Evolutionary conservation across 192 early-diverging fungal genomes (phyloP).

Genomic region (Backusella luteola): DNA sequence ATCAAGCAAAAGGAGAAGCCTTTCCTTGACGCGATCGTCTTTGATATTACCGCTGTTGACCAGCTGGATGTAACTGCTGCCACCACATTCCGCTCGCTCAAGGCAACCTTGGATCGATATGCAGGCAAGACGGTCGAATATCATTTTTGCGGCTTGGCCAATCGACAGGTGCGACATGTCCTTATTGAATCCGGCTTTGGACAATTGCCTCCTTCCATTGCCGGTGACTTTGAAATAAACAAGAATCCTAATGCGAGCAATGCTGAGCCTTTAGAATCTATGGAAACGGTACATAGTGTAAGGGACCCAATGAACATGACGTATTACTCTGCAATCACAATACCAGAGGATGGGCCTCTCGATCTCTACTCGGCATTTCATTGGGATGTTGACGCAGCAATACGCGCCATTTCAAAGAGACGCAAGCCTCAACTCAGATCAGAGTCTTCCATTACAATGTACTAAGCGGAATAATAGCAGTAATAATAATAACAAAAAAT

Average conservation of each 20-base stretch:
- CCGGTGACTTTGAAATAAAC: neutral
- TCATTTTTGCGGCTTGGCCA: constrained; percentile 26
- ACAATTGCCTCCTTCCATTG: neutral
- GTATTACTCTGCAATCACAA: neutral
- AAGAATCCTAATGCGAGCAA: neutral
- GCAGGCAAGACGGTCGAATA: constrained; percentile 27
- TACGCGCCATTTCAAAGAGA: constrained; percentile 12
- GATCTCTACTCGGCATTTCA: constrained; percentile 36
- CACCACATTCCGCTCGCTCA: constrained; percentile 68
- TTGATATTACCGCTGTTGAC: constrained; percentile 80
- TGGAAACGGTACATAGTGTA: neutral
- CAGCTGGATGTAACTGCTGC: constrained; percentile 79
- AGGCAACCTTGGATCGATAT: constrained; percentile 16
- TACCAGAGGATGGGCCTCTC: neutral
- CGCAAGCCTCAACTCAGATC: neutral
- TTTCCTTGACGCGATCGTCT: constrained; percentile 66
- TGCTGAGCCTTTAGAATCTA: neutral
- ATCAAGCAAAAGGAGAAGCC: constrained; percentile 35
- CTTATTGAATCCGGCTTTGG: constrained; percentile 29
- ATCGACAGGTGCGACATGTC: constrained; percentile 11
- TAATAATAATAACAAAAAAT: neutral
- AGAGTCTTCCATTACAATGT: neutral
- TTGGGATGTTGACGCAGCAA: constrained; percentile 35
- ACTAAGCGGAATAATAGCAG: too few relatives aligned
- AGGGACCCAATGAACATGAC: neutral